Percentiles rank a stretch among this genome's conserved stretches.
These are phyloP conservation scores for Saxophila tyrrhenica DNA, from an alignment of 495 filamentous ascomycete genomes.

Conservation along the genomic window DNA sequence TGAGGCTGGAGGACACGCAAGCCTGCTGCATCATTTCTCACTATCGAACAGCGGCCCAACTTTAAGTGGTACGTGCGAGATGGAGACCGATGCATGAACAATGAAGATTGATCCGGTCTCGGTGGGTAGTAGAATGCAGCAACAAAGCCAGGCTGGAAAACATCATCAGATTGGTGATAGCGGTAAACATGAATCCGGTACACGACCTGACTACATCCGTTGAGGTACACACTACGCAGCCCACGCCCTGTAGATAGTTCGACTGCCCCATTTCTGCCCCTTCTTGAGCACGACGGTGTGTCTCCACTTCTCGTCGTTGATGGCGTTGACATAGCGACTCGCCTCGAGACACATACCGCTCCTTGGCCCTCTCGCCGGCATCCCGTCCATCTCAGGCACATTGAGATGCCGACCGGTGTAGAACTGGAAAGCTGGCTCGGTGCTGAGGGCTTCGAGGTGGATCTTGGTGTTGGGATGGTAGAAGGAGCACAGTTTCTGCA, in stretches of 20 bases:
- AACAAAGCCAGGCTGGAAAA: too few species aligned
- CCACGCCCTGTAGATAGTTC: slow-evolving; percentile 74
- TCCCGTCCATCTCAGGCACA: slow-evolving; percentile 56
- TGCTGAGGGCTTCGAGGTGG: slow-evolving; percentile 74
- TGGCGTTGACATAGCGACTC: slow-evolving; percentile 77
- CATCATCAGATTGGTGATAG: too few species aligned
- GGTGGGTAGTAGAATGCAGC: too few species aligned
- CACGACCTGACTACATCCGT: too few species aligned
- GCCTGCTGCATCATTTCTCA: too few species aligned
- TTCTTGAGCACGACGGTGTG: slow-evolving; percentile 63
- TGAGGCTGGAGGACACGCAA: too few species aligned
- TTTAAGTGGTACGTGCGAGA: too few species aligned
- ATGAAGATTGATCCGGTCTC: too few species aligned
- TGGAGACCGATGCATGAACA: too few species aligned
- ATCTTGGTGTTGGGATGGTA: slow-evolving; percentile 58
- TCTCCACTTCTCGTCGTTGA: slow-evolving; percentile 70
- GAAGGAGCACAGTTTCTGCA: slow-evolving; percentile 54
- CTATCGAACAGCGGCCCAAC: too few species aligned
- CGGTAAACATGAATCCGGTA: too few species aligned
- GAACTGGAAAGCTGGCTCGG: slow-evolving; percentile 92
- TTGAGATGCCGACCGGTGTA: slow-evolving; percentile 81
- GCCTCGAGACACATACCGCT: slow-evolving; percentile 87
- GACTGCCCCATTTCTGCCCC: slow-evolving; percentile 67
- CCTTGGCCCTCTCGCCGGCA: slow-evolving; percentile 49
- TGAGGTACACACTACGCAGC: not conserved